phyloP scores from a whole-genome alignment of 192 early-diverging fungal species.

The Diversispora epigaea region DNA sequence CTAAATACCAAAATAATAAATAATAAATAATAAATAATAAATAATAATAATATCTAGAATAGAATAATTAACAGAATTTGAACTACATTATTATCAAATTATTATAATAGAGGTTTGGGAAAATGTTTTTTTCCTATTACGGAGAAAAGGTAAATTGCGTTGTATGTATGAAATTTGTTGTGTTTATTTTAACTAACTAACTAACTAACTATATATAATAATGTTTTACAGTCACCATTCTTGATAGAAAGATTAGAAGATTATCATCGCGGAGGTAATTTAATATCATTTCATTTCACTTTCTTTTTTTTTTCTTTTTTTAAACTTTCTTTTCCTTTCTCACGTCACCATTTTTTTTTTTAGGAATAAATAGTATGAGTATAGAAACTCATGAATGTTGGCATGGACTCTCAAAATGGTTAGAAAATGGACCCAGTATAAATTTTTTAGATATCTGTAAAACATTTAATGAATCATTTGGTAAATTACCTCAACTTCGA shows the following conservation, averaged over 20 bases:
- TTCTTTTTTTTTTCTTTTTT: too few relatives aligned
- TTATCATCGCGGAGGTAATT: constrained; percentile 70
- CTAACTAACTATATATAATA: not conserved
- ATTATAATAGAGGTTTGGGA: constrained; percentile 43
- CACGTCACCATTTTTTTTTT: constrained; percentile 38
- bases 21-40: too few relatives aligned
- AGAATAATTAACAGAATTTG: too few relatives aligned
- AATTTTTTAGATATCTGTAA: not conserved
- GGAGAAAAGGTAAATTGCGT: constrained; percentile 49
- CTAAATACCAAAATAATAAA: not conserved
- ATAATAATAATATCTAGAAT: too few relatives aligned
- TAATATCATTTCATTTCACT: constrained; percentile 36
- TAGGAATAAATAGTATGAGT: constrained; percentile 62
- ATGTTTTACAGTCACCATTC: constrained; percentile 61
- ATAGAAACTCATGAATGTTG: constrained; percentile 59
- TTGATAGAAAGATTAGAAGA: constrained; percentile 68
- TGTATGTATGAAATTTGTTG: not conserved
- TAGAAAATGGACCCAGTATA: constrained; percentile 38
- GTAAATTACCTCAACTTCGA: too few relatives aligned
- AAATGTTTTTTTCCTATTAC: constrained; percentile 56
- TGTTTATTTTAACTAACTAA: not conserved
- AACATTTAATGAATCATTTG: not conserved
- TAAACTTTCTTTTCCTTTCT: constrained; percentile 10
- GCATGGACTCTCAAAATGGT: constrained; percentile 44
- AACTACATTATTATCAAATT: not conserved